Evolutionary conservation across 352 stramenopile species (phyloP), one percentile per base, ranked within the genome.

Genomic region (Globisporangium nodosum): DNA sequence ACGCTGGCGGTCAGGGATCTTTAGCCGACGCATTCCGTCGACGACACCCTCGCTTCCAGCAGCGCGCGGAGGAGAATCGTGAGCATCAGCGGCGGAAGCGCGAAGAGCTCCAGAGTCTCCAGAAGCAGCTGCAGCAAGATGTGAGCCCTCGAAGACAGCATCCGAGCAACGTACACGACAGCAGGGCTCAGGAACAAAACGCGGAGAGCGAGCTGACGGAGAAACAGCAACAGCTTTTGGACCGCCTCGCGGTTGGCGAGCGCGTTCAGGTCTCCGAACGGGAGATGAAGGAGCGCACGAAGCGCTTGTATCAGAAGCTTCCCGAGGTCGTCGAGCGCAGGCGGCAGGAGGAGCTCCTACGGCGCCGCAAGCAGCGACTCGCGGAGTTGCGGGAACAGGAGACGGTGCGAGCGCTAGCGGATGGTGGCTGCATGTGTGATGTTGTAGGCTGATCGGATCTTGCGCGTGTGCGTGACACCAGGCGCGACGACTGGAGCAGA

Each of bases 261-360:
- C 76, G 81, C 5, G 71, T 70, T 30, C 81, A 85, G 21, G 76
- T 92, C 5, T 86, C 84, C 1, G 59, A 50, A 4, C 62, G 72
- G 5, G 84, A 92, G 54, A 91, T 91, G 80, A 84, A 79, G 40
- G 73, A 82, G 39, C 74, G 81, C 31, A 92, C 71, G 12, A 69
- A 60, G 7, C 74, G 81, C 13, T 53, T 88, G 35, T 92, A 91
- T 57, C 71, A 81, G 45, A 66, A 90, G 56, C 62, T 92, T 0
- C 85, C 81, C 0, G 85, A 92, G 63, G 78, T 92, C 40, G 60
- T 90, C 12, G 81, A 91, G 65, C 69, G 69, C 11, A 86, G 87
- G 58, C 75, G 79, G 8, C 78, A 92, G 54, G 78, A 92, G 43
- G 81, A 94, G 62, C 64, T 88, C 18, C 63, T 90, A 54, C 71